Conservation (phyloP, 306 rosid species). For the Potentilla sterilis region DNA sequence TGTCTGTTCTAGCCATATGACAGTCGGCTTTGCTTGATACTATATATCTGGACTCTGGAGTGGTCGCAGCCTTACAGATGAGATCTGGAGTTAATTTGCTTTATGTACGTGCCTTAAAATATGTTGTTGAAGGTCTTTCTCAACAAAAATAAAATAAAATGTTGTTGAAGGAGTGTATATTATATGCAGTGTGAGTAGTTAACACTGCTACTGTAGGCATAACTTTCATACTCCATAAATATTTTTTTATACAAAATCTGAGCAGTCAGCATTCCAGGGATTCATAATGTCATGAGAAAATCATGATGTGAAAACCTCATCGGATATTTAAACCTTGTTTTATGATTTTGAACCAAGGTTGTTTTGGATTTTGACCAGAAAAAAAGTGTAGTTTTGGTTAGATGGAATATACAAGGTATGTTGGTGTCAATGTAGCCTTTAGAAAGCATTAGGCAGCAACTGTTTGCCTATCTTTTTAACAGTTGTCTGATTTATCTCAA, state of each 20-base stretch:
- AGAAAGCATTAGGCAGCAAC: too few relatives aligned
- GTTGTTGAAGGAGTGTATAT: background rate
- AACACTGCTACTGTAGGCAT: background rate
- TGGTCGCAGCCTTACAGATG: background rate
- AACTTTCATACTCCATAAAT: background rate
- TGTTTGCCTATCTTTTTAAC: too few relatives aligned
- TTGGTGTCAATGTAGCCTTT: too few relatives aligned
- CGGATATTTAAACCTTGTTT: background rate
- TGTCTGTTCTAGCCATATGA: background rate
- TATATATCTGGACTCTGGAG: background rate
- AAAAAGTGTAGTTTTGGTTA: background rate
- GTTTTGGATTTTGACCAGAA: background rate
- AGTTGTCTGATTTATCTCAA: background rate
- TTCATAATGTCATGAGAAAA: background rate
- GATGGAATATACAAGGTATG: too few relatives aligned
- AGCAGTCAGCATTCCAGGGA: background rate
- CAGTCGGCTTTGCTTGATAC: background rate
- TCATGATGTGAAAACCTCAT: background rate
- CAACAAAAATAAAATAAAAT: too few relatives aligned
- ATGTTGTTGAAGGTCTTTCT: too few relatives aligned
- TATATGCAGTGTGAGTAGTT: background rate
- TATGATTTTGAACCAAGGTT: background rate
- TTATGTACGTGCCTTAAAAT: background rate
- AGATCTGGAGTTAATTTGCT: background rate
- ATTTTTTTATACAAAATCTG: background rate